Evolutionary conservation across 1,284 basidiomycete species (phyloP), one percentile per base, ranked within the genome.

Genomic region (Apiotrichum veenhuisii): DNA sequence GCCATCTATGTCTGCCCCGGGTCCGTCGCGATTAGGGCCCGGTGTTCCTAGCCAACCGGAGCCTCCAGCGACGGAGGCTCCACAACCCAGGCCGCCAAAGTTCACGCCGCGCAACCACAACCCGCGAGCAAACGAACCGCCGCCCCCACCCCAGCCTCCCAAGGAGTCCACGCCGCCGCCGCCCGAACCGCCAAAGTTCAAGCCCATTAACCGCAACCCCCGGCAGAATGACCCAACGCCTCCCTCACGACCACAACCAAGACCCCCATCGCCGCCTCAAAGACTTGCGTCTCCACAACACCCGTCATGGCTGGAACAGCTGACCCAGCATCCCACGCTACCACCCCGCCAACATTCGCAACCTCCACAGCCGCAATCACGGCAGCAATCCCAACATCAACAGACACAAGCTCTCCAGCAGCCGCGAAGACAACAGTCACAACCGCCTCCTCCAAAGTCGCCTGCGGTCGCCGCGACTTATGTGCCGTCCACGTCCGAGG

Each of bases 31-130:
- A 14, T 17, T 14, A 5, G 15, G 7, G 4, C 36, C 36, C 36
- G 15, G 36, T 17, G 17, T 4, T 5, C 15, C 36, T 17, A 5
- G 17, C 36, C 33, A 34, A 14, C 15, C 17, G 11, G 36, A 8
- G 4, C 36, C 36, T 5, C 5, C 36, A 18, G 36, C 36, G 8
- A 4, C 17, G 5, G 36, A 37, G 14, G 36, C 9, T 5, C 38
- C 38, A 40, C n/a, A 34, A 15, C 34, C 47, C 12, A 10, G 22
- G 20, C 47, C 38, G 38, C 49, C 40, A 17, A 50, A 33, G 27
- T 22, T 46, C 27, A 50, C 37, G 25, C 48, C 48, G 17, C 23
- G n/a, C 17, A 50, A 50, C 25, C 48, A 50, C 37, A 50, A 50
- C 37, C 36, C 45, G 9, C 8, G 45, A 5, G 33, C 33, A 27